A percentile compares a stretch with the other conserved stretches of the same genome.
These are phyloP conservation scores for Mitragyna speciosa DNA, from an alignment of 257 asterid species.

Conservation along the genomic window DNA sequence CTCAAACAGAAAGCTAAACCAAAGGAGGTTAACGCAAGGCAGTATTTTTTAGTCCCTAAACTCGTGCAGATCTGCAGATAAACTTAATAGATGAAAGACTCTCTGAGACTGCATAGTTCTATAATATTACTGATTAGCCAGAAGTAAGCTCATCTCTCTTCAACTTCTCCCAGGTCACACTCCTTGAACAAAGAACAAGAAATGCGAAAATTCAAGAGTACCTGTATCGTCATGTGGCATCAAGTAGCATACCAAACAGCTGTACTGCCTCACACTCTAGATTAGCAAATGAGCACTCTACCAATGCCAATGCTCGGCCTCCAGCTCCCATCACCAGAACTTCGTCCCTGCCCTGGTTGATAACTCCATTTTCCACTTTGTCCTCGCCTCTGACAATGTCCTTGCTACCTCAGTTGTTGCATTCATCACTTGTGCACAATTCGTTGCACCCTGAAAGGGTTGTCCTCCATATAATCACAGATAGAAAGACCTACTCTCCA, in stretches of 20 bases:
- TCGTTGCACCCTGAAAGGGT: conserved; percentile 62
- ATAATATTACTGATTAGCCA: neutral
- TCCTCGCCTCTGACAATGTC: conserved; percentile 91
- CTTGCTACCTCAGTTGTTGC: conserved; percentile 96
- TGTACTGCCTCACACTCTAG: conserved; percentile 80
- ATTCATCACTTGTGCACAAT: conserved; percentile 68
- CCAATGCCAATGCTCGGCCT: conserved; percentile 84
- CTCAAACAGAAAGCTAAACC: neutral
- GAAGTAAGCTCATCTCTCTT: neutral
- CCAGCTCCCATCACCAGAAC: conserved; percentile 85
- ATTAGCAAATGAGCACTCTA: conserved; percentile 86
- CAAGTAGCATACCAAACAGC: conserved; percentile 96
- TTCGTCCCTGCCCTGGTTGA: conserved; percentile 84
- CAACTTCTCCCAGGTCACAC: conserved; percentile 51
- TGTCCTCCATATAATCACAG: conserved; percentile 83
- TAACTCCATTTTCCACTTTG: conserved; percentile 77
- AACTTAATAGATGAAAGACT: neutral
- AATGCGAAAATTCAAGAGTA: conserved; percentile 92
- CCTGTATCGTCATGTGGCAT: conserved; percentile 95
- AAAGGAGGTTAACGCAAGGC: neutral
- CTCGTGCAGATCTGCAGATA: neutral
- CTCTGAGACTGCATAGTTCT: neutral
- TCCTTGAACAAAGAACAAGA: conserved; percentile 81
- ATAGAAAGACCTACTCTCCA: conserved; percentile 77
- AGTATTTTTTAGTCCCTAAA: neutral